phyloP scores from a whole-genome alignment of 257 asterid genomes.

The Solanum piurae region DNA sequence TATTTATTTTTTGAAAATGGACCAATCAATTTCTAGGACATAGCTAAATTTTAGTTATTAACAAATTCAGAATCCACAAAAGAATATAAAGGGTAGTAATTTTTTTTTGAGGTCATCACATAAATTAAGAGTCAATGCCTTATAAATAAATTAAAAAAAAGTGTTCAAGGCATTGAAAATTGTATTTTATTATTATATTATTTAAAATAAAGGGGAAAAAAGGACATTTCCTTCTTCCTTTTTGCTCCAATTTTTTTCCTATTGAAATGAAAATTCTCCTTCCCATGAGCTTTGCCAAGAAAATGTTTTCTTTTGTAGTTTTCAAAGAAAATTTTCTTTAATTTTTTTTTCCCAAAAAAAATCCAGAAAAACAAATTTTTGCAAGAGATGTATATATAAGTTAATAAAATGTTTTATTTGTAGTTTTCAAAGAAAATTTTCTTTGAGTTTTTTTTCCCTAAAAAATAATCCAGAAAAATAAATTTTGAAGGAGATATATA shows the following conservation, averaged over 20 bases:
- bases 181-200: background rate
- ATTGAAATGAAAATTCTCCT: background rate
- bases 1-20: background rate
- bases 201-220: background rate
- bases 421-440: background rate
- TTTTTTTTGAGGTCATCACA: background rate
- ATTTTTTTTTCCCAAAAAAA: background rate
- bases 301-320: background rate
- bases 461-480: background rate
- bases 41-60: background rate
- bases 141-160: background rate
- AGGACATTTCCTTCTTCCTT: background rate
- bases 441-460: background rate
- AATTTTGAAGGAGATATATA: background rate
- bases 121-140: background rate
- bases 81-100: background rate
- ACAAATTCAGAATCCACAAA: background rate
- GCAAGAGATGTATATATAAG: background rate
- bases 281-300: background rate
- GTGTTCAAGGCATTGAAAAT: background rate
- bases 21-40: background rate
- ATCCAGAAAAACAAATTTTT: background rate
- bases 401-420: background rate
- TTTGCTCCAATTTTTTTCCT: background rate
- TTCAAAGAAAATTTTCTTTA: background rate